Percentiles rank a stretch among this genome's conserved stretches.
phyloP scores from a whole-genome alignment of 202 grass and related monocot genomes.

The Carex arenaria region DNA sequence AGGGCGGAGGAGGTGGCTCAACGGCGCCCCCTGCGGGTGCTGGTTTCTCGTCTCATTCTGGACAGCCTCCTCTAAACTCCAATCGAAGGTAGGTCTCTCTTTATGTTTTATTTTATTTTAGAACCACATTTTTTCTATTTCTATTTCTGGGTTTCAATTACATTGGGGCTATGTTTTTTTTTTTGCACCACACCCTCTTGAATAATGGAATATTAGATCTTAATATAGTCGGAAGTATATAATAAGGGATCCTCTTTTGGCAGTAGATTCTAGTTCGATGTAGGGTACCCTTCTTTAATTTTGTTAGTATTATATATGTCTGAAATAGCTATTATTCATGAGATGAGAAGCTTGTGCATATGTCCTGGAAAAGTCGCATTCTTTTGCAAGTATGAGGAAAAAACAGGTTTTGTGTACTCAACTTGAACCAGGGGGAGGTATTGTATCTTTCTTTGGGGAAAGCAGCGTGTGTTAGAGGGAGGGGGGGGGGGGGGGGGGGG shows the following conservation, averaged over 20 bases:
- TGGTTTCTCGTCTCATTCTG: neutral
- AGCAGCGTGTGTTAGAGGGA: neutral
- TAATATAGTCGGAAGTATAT: neutral
- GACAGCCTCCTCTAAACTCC: conserved; percentile 6
- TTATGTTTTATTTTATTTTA: neutral
- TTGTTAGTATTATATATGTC: neutral
- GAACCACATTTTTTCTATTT: neutral
- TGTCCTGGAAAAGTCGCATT: neutral
- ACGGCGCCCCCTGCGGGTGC: neutral
- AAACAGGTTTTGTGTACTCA: neutral
- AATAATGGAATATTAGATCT: neutral
- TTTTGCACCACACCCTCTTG: neutral
- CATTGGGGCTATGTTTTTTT: neutral
- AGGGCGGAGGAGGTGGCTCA: neutral
- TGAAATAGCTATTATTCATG: neutral
- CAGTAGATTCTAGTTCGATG: neutral
- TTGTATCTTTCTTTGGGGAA: neutral
- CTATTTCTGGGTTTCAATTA: conserved; percentile 3
- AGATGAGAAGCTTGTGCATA: neutral
- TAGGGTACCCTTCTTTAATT: neutral
- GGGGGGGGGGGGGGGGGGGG: neutral
- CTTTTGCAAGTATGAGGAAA: neutral
- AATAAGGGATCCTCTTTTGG: neutral
- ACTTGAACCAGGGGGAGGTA: neutral
- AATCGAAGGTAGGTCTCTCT: conserved; percentile 51